A percentile compares a stretch with the other conserved stretches of the same genome.
Conservation (phyloP, 441 rosid genomes). For the Eruca vesicaria region DNA sequence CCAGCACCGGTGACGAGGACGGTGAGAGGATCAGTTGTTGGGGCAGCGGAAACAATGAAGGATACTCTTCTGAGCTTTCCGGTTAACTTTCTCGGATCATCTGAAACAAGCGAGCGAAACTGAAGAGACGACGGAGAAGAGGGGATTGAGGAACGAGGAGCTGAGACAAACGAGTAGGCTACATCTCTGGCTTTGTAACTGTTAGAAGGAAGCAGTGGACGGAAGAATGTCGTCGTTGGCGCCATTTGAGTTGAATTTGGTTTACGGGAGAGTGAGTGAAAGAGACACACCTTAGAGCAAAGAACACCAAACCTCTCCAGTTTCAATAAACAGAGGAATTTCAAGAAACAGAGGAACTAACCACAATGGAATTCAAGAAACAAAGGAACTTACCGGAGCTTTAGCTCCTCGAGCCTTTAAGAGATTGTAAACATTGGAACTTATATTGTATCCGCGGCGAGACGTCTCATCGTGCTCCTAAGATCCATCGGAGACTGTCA, state of each 20-base stretch:
- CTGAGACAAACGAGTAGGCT: constrained; percentile 8
- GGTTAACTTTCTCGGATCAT: constrained; percentile 8
- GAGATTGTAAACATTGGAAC: constrained; percentile 60
- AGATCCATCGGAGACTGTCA: no score
- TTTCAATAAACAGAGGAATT: neutral
- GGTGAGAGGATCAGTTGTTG: constrained; percentile 41
- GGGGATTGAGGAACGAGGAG: neutral
- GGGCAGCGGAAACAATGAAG: constrained; percentile 41
- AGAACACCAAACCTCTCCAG: neutral
- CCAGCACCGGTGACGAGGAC: constrained; percentile 91
- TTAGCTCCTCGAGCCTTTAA: constrained; percentile 88
- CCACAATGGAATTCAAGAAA: no score
- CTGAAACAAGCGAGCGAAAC: constrained; percentile 18
- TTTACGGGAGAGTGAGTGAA: constrained; percentile 15
- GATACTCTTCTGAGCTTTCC: constrained; percentile 12
- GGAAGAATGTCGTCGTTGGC: constrained; percentile 14
- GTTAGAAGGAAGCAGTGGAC: neutral
- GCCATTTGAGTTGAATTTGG: constrained; percentile 24
- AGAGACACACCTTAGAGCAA: constrained; percentile 6
- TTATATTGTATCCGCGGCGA: no score
- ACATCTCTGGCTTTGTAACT: neutral
- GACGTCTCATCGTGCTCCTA: no score
- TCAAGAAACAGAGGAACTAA: neutral
- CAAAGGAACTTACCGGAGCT: constrained; percentile 46
- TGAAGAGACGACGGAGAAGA: constrained; percentile 36